A percentile compares a stretch with the other conserved stretches of the same genome.
Conservation (phyloP, 257 asterid species). For the Solanum ossicruentum region DNA sequence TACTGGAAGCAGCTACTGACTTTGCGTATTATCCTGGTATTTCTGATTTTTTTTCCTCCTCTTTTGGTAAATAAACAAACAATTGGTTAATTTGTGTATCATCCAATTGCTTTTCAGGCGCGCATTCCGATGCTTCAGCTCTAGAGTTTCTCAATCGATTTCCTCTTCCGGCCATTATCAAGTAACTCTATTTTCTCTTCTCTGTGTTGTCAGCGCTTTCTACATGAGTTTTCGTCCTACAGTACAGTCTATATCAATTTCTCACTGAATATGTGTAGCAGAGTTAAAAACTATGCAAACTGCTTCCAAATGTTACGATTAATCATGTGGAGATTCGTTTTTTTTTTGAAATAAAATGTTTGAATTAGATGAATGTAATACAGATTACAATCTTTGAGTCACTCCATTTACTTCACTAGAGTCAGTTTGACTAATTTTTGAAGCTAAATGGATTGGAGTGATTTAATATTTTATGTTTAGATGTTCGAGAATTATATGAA, state of each 20-base stretch:
- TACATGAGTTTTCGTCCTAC: neutral
- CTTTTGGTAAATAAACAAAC: neutral
- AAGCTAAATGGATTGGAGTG: neutral
- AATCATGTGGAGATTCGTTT: neutral
- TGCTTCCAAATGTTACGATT: neutral
- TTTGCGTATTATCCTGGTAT: constrained; percentile 49
- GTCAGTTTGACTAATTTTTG: neutral
- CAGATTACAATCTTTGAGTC: neutral
- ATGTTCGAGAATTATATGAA: neutral
- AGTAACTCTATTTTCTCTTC: constrained; percentile 15
- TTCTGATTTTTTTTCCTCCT: neutral
- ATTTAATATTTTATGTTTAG: neutral
- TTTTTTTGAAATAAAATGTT: neutral
- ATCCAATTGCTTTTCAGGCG: constrained; percentile 35
- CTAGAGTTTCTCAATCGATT: constrained; percentile 48
- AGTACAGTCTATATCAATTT: neutral
- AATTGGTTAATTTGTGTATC: neutral
- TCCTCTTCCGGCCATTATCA: constrained; percentile 75
- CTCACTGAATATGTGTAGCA: neutral
- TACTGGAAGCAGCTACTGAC: constrained; percentile 69
- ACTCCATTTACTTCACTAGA: rapidly evolving
- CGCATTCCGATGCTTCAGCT: constrained; percentile 55
- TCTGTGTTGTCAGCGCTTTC: neutral
- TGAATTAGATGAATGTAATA: neutral
- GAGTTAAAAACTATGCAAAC: neutral